Base-by-base conservation (phyloP, 768 basidiomycete species). In the Pulveroboletus sp. region DNA sequence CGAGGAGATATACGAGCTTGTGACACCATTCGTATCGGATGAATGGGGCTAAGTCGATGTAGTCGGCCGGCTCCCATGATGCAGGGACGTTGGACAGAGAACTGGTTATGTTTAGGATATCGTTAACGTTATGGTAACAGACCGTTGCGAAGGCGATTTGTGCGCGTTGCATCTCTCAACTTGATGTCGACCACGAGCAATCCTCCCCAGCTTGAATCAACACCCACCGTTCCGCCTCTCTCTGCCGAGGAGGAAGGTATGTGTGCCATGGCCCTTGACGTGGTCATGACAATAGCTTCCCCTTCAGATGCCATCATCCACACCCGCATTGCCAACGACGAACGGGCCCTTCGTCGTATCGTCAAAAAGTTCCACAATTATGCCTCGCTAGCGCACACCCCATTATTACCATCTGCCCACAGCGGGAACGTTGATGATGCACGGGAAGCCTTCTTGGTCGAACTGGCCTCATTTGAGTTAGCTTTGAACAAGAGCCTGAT, bases 351-450 rank as follows among this genome's bases (percentile, higher is more conserved):
- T 26, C 81, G 84, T 33, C 81, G 88, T 39, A 79, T 91, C 31
- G 80, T 89, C 50, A 89, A 88, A 71, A 87, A 85, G 64, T 91
- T 90, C 63, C 85, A 88, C 71, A 76, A 71, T 52, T 90, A 89
- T 57, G 76, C 81, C 15, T 73, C 81, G 5, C 70, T 82, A 5
- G 77, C 81, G 15, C 74, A 81, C 63, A 57, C 76, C 15, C 73
- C 80, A 6, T 56, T 76, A 17, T 66, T 76, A 21, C 71, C 58
- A 43, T 59, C 50, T 15, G 49, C 57, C 39, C 54, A 56, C 57
- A 45, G 64, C 46, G 46, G 68, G 5, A 65, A 68, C 3, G 70
- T 81, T 3, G 82, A 86, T 28, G 88, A 91, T 69, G 85, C 87
- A 44, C 70, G 86, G 31, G 89, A 92, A 51, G 82, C 85, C 0